A percentile compares a stretch with the other conserved stretches of the same genome.
These are phyloP conservation scores for Candida broadrunensis DNA, from an alignment of 805 yeast genomes.

Conservation along the genomic window DNA sequence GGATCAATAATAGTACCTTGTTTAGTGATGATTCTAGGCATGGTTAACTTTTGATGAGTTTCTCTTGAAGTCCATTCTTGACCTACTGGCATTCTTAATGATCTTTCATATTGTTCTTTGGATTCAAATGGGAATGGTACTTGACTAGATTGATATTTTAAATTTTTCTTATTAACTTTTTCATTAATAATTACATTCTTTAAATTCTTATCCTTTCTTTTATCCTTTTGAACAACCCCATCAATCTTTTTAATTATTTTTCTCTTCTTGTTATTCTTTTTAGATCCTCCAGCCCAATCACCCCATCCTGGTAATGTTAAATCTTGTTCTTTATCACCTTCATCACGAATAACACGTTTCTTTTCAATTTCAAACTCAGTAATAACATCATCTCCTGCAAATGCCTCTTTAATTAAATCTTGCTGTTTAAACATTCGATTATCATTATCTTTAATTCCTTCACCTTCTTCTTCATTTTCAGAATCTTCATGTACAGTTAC, in stretches of 20 bases:
- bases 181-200: constrained; percentile 89
- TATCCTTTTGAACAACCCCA: constrained; percentile 70
- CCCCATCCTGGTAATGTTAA: constrained; percentile 97
- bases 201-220: constrained; percentile 74
- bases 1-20: constrained; percentile 92
- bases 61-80: constrained; percentile 93
- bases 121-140: constrained; percentile 95
- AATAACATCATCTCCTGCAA: constrained; percentile 96
- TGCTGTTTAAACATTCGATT: constrained; percentile 69
- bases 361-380: constrained; percentile 79
- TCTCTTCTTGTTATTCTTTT: constrained; percentile 44
- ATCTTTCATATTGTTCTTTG: constrained; percentile 91
- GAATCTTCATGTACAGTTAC: constrained; percentile 20
- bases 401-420: constrained; percentile 83
- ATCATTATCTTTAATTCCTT: constrained; percentile 15
- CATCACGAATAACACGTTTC: constrained; percentile 60
- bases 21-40: constrained; percentile 84
- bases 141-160: constrained; percentile 81
- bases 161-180: constrained; percentile 74
- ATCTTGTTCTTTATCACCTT: constrained; percentile 85
- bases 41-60: constrained; percentile 82
- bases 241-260: constrained; percentile 65
- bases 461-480: constrained; percentile 34
- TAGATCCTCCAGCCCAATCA: constrained; percentile 80
- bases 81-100: constrained; percentile 93